Evolutionary conservation across 1,284 basidiomycete genomes (phyloP), one percentile per base, ranked within the genome.

Genomic region (Hortiboletus rubellus): DNA sequence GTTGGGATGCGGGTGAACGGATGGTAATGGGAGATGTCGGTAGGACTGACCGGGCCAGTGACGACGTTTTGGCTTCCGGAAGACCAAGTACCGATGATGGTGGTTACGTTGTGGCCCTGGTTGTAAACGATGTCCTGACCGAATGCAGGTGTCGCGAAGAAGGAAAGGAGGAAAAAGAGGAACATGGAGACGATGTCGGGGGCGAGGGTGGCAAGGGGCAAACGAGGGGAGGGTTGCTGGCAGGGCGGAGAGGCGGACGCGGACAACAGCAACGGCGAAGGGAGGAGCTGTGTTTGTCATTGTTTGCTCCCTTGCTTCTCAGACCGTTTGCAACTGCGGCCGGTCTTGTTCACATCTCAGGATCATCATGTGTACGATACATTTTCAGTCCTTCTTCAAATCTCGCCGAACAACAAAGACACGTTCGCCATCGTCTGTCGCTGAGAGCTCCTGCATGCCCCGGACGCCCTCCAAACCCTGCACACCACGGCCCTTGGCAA

Each of bases 81-180:
- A 52, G 82, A 82, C 95, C 95, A 98, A 22, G 93, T 95, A 0
- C 95, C 95, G 31, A 71, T 63, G 52, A 97, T 76, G 51, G 76
- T 52, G 1, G 91, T 91, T 3, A 80, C 77, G 66, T 92, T 93
- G 74, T 86, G 80, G 0, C 50, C 65, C 2, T 64, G 0, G 57
- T 75, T 63, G 62, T 69, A 73, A 63, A 72, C 63, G 61, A 71
- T 71, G 54, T 64, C 65, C 66, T 78, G 78, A 33, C 66, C 68
- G 36, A 74, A 54, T 44, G 76, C 78, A 54, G 84, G 71, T 14
- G 58, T 17, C 17, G 56, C 62, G 36, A 69, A 30, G 46, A 69
- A 55, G 0, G 42, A 65, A 50, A 70, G 50, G 45, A 71, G 57
- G n/a, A 53, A 27, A 49, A 62, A 8, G 48, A 50, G 10, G 43